Evolutionary conservation across 306 rosid genomes (phyloP), one percentile per base, ranked within the genome.

Genomic region (Spatholobus suberectus): DNA sequence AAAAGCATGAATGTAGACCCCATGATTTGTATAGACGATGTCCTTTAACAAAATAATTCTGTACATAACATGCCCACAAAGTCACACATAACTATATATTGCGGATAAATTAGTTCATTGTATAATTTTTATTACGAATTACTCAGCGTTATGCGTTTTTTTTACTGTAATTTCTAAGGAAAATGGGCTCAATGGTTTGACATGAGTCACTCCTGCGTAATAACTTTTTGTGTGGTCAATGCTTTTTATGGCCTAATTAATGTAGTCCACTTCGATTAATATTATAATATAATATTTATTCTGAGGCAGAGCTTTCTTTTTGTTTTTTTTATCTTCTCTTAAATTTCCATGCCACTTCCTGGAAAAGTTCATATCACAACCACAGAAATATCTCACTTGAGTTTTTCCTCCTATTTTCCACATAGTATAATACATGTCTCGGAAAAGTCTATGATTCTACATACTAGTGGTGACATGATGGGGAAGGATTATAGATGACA

Each of bases 1-100:
- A 41, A 84, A 63, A 47, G 65, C 70, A 55, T 11, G 71, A 52
- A 66, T 44, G 84, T 80, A 55, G 84, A 74, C 41, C 77, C 87
- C 81, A 46, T 65, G 51, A 66, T 46, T 26, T 47, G 49, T 59
- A 49, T 54, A 21, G 41, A 43, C 6, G 6, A 32, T 83, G 74
- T 77, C 49, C 69, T 49, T 70, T 26, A 52, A 77, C 69, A 61
- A 23, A 59, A 70, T 61, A 76, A 69, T 24, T 41, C 29, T 47
- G 32, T 17, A 21, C 46, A 76, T 68, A 41, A 57, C 34, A 66
- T 38, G 29, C 38, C 47, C n/a, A 6, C n/a, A 81, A 44, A 44
- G 61, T 18, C 74, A 29, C 58, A 15, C 49, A 26, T 2, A 23
- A 14, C 32, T 38, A 52, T 6, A 52, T 6, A n/a, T 29, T 44